These are phyloP conservation scores for Lecanicillium sp. DNA, from an alignment of 2,329 filamentous ascomycete species.

Conservation along the genomic window DNA sequence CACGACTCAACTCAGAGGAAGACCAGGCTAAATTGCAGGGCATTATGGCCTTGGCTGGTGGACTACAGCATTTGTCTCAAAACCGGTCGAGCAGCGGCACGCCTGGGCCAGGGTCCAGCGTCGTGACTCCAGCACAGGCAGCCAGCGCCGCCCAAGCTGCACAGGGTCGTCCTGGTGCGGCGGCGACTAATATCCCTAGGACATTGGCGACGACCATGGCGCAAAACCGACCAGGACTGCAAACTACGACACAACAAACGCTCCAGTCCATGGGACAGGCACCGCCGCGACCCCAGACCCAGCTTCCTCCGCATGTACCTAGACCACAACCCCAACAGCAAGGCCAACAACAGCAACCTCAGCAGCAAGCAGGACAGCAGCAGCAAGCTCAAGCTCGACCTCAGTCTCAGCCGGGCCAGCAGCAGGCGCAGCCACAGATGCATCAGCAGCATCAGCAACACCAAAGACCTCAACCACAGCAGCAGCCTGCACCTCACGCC, in stretches of 20 bases:
- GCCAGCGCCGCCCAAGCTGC: constrained; percentile 20
- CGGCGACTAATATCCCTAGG: constrained; percentile 12
- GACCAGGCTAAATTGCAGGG: constrained; percentile 53
- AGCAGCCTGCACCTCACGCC: constrained; percentile 6
- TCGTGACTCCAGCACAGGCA: constrained; percentile 26
- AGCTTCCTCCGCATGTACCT: constrained; percentile 21
- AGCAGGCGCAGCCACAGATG: constrained; percentile 6
- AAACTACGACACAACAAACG: constrained; percentile 19
- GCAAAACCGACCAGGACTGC: constrained; percentile 17
- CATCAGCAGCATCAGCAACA: constrained; percentile 10
- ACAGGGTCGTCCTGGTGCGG: constrained; percentile 11
- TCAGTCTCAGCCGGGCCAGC: constrained; percentile 12
- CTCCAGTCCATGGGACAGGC: constrained; percentile 3
- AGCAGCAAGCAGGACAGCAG: constrained; percentile 11
- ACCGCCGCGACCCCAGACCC: constrained; percentile 14
- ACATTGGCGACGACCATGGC: constrained; percentile 17
- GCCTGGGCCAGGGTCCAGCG: constrained; percentile 18
- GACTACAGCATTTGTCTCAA: constrained; percentile 36
- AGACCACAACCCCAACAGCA: constrained; percentile 11
- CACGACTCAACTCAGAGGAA: constrained; percentile 49
- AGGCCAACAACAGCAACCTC: constrained; percentile 10
- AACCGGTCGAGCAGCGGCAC: constrained; percentile 17
- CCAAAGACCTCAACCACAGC: constrained; percentile 12
- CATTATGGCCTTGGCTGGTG: constrained; percentile 48
- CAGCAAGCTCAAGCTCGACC: constrained; percentile 11